Conservation (phyloP, 2,329 filamentous ascomycete genomes). For the Fusarium irregulare region DNA sequence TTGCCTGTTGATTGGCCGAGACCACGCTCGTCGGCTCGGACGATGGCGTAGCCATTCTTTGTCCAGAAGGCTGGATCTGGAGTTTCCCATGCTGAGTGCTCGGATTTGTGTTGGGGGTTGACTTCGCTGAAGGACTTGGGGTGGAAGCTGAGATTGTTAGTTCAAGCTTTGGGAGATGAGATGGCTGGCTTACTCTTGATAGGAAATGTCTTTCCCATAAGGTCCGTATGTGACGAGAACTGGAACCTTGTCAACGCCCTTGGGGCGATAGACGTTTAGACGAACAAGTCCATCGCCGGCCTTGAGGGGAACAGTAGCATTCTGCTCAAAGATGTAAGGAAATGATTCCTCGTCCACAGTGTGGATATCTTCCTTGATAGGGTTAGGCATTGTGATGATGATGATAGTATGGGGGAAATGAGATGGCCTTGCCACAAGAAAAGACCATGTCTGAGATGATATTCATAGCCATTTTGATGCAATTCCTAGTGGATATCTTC, state of each 20-base stretch:
- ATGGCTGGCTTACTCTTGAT: too few species aligned
- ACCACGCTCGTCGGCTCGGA: constrained; percentile 64
- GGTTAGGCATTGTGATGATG: constrained; percentile 44
- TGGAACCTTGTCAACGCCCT: constrained; percentile 51
- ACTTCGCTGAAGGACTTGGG: constrained; percentile 59
- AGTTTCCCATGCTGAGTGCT: constrained; percentile 69
- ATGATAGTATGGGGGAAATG: not conserved
- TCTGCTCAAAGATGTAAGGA: constrained; percentile 34
- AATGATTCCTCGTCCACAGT: constrained; percentile 42
- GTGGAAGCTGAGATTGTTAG: constrained; percentile 50
- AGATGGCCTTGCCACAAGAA: not conserved
- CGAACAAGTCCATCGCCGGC: constrained; percentile 3
- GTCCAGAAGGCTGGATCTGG: constrained; percentile 70
- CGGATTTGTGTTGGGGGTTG: constrained; percentile 63
- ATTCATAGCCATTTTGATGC: constrained; percentile 12
- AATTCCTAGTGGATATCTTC: not conserved
- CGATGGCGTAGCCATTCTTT: constrained; percentile 63
- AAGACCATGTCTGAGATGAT: not conserved
- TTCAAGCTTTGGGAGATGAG: too few species aligned
- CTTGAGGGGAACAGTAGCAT: constrained; percentile 26
- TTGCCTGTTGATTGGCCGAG: constrained; percentile 60
- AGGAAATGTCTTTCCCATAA: constrained; percentile 79
- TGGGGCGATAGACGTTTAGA: constrained; percentile 16
- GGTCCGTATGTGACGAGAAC: constrained; percentile 78
- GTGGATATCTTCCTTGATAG: constrained; percentile 45